Evolutionary conservation across 1,284 basidiomycete genomes (phyloP).

Genomic region (Rhodotorula sp.): DNA sequence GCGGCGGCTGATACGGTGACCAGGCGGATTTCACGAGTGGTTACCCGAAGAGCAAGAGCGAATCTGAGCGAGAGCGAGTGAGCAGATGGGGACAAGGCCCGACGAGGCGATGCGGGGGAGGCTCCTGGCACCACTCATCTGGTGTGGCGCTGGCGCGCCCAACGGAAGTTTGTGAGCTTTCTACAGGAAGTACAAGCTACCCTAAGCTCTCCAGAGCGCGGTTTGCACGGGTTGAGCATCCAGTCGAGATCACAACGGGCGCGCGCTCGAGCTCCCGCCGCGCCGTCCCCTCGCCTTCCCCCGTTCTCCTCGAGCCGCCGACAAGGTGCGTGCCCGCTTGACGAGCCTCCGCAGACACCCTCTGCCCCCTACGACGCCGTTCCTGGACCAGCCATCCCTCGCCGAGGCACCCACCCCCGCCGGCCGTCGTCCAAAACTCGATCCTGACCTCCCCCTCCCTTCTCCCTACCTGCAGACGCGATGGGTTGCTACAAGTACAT

Average conservation of each 20-base stretch:
- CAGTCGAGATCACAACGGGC: not conserved
- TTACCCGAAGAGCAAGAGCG: no score
- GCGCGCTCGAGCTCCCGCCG: not conserved
- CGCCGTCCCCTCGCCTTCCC: not conserved
- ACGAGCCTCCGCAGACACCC: accelerated
- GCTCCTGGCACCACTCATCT: no score
- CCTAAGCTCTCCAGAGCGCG: no score
- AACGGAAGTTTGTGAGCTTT: no score
- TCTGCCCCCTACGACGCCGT: not conserved
- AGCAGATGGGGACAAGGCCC: no score
- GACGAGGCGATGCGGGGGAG: no score
- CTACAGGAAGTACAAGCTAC: no score
- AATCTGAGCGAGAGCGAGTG: no score
- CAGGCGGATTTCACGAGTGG: no score
- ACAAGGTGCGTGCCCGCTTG: not conserved
- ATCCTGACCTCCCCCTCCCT: not conserved
- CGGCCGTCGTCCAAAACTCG: not conserved
- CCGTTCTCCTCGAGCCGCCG: conserved; percentile 7
- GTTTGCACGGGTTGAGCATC: not conserved
- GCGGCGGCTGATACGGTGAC: no score
- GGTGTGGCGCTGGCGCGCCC: no score
- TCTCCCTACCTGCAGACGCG: not conserved
- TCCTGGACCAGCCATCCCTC: not conserved
- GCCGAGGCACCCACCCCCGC: not conserved
- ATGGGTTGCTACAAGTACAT: not conserved